Base-by-base conservation (phyloP, 1,284 basidiomycete species). In the Ustilago nuda region DNA sequence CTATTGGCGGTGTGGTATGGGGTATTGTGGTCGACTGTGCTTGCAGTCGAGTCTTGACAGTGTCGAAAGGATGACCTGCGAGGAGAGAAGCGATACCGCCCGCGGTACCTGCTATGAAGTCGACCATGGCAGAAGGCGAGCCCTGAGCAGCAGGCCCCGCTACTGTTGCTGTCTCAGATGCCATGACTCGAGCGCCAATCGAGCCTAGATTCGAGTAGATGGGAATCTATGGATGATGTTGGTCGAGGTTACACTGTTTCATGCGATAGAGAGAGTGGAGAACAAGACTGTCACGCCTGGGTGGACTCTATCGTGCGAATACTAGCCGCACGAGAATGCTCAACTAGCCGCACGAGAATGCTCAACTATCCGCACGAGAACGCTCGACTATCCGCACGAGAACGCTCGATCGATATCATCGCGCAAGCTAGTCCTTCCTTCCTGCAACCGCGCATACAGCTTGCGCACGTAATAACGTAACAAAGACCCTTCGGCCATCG, bases 31-130 rank as follows among this genome's bases (percentile, higher is more conserved):
- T 48, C 2, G 56, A 19, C n/a, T 78, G 78, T 1, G 78, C 62
- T 51, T 84, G 82, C 3, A 84, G 65, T 11, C 82, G 69, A 12
- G 82, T 84, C 73, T 84, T 84, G 66, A 84, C 67, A 3, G 82
- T 84, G 51, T 84, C 82, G 46, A 83, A 83, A 32, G 82, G 82
- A 64, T 83, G 82, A 0, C 82, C 82, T 2, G 78, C 81, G 0
- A 81, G 52, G 1, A 82, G 65, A 8, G 75, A 78, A 35, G 78
- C 82, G 36, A 82, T 69, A 36, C 81, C 80, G 33, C 67, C 82
- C 5, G 68, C 78, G 32, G 82, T 84, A 37, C 82, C 82, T n/a
- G 82, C 82, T 33, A 83, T 33, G 30, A 84, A 84, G 51, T 84
- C 82, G 61, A 83, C 81, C 43, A 79, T n/a, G 2, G 80, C 61